Base-by-base conservation (phyloP, 805 yeast species). In the Nematodospora valgi region DNA sequence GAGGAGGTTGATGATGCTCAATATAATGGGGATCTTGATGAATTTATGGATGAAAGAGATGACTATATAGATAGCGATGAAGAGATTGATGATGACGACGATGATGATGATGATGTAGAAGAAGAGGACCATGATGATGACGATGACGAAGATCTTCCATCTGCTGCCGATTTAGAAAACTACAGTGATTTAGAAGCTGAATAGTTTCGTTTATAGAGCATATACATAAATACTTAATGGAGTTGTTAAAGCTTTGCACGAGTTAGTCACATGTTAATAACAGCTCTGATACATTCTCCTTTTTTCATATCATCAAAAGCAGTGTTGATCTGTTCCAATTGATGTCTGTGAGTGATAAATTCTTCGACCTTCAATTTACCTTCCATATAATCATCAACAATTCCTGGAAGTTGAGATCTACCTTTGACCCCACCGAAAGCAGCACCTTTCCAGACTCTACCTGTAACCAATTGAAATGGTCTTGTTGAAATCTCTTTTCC, bases 391-490 rank as follows among this genome's bases (percentile, higher is more conserved):
- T 84, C 89, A 40, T 86, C 82, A 39, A 93, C 95, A 39, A 89
- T 73, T 14, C 80, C 86, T 33, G 95, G 97, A 71, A 93, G 76
- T 70, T 93, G 96, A 26, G 96, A 59, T 72, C 97, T 84, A 58
- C 98, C 98, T 70, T 93, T 93, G 57, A 93, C 88, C 62, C 98
- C 98, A 54, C 99, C 99, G 52, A 87, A 93, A n/a, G 99, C 99
- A 56, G 95, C 86, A 52, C 99, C 99, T 63, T 78, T 85, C 98
- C 98, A 91, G 35, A 86, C 95, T 69, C 98, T 82, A 51, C 99
- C 99, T 27, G 98, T 93, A 46, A 93, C 98, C 63, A 93, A 78
- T 72, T 91, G 98, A 86, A 93, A 93, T 43, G 99, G 98, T 68
- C 98, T 80, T 31, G 98, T 93, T 39, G 95, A 67, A 46, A 94